A percentile compares a stretch with the other conserved stretches of the same genome.
These are phyloP conservation scores for Sonneratia caseolaris DNA, from an alignment of 345 rosid genomes.

Conservation along the genomic window DNA sequence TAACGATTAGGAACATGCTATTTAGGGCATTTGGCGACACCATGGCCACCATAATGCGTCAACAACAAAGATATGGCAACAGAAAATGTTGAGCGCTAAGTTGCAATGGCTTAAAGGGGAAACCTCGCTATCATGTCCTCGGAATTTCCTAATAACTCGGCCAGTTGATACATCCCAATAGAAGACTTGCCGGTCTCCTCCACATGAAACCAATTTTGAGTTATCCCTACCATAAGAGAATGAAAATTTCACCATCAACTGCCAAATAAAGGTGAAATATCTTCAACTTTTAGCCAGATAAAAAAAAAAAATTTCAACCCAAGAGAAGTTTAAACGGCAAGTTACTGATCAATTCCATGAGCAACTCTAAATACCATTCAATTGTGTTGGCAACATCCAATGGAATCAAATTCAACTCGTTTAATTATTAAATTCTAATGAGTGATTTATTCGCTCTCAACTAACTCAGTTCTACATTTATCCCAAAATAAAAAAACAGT, in stretches of 20 bases:
- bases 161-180: conserved; percentile 97
- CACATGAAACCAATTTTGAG: conserved; percentile 79
- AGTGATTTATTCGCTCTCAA: not conserved
- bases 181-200: conserved; percentile 87
- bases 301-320: not conserved
- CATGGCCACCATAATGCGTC: not conserved
- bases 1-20: not conserved
- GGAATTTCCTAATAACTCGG: conserved; percentile 79
- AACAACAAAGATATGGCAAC: not conserved
- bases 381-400: not conserved
- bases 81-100: not conserved
- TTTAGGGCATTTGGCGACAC: not conserved
- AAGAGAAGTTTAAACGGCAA: not conserved
- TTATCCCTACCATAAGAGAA: conserved; percentile 48
- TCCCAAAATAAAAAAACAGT: no score
- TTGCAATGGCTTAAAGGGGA: not conserved
- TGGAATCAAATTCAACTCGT: not conserved
- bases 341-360: not conserved
- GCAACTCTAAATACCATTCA: not conserved
- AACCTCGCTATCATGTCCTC: conserved; percentile 93
- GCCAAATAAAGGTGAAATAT: not conserved
- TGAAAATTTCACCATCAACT: not conserved
- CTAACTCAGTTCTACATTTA: not conserved
- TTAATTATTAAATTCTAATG: not conserved
- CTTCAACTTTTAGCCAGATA: no score